Conservation (phyloP, 2,329 filamentous ascomycete species). For the Claviceps sp. region DNA sequence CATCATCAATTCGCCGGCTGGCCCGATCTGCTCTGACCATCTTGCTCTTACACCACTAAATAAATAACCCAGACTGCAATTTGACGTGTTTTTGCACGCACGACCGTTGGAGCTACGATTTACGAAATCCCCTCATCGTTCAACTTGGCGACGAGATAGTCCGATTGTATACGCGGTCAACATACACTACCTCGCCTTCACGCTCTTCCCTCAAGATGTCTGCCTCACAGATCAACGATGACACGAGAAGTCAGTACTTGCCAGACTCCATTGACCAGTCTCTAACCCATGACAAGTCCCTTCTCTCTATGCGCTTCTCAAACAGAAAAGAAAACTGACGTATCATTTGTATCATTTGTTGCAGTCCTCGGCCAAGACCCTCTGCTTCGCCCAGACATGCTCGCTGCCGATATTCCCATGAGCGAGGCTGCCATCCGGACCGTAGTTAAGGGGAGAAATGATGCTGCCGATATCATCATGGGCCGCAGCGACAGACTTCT, state of each 20-base stretch:
- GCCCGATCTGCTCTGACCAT: neutral
- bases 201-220: slow-evolving; percentile 21
- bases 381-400: slow-evolving; percentile 75
- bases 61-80: neutral
- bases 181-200: neutral
- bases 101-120: neutral
- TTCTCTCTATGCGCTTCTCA: neutral
- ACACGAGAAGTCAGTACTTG: slow-evolving; percentile 26
- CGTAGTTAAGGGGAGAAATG: slow-evolving; percentile 56
- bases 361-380: slow-evolving; percentile 91
- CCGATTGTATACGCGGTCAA: neutral
- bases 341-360: neutral
- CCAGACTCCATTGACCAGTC: too few species aligned
- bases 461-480: slow-evolving; percentile 62
- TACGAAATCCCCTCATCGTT: neutral
- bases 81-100: neutral
- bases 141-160: neutral
- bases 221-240: slow-evolving; percentile 30
- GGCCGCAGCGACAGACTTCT: slow-evolving; percentile 75
- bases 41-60: too few species aligned
- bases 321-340: slow-evolving; percentile 9
- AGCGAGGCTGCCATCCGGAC: slow-evolving; percentile 49
- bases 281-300: neutral
- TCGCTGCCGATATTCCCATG: slow-evolving; percentile 74
- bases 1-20: neutral